Conservation (phyloP, 768 basidiomycete genomes). For the Nevesoporus exiguus region DNA sequence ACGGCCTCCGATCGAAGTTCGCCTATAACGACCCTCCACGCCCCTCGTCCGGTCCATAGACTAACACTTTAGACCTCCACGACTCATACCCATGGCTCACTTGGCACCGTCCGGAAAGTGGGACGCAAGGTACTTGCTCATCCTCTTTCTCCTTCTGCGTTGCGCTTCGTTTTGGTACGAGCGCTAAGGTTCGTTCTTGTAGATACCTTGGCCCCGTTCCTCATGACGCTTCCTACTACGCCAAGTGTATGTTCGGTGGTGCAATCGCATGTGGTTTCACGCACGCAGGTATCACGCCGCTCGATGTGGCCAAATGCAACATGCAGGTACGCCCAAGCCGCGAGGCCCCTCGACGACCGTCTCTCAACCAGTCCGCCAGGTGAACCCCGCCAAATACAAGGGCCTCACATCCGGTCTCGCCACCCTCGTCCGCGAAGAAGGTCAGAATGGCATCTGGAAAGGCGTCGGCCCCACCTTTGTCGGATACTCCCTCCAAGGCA, state of each 20-base stretch:
- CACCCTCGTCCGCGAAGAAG: slow-evolving; percentile 74
- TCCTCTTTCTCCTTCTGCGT: slow-evolving; percentile 22
- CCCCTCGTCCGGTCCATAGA: slow-evolving; percentile 9
- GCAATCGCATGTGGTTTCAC: slow-evolving; percentile 83
- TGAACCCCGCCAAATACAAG: slow-evolving; percentile 71
- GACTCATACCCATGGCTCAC: slow-evolving; percentile 7
- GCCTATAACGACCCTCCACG: slow-evolving; percentile 24
- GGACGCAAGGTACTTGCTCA: slow-evolving; percentile 10
- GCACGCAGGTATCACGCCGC: slow-evolving; percentile 82
- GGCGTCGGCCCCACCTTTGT: slow-evolving; percentile 90
- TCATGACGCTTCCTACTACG: slow-evolving; percentile 72
- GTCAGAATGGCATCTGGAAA: slow-evolving; percentile 86
- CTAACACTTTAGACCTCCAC: not conserved
- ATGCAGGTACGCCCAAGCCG: slow-evolving; percentile 51
- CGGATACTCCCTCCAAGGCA: slow-evolving; percentile 93
- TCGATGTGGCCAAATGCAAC: slow-evolving; percentile 89
- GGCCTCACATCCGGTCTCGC: slow-evolving; percentile 60
- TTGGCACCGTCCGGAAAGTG: slow-evolving; percentile 18
- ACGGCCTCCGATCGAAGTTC: not conserved
- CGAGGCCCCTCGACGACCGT: too few species aligned
- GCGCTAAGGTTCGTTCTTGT: slow-evolving; percentile 37
- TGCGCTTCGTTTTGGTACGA: not conserved
- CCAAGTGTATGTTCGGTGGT: slow-evolving; percentile 88
- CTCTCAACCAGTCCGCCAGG: slow-evolving; percentile 39
- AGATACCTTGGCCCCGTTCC: slow-evolving; percentile 71